Percentiles rank a stretch among this genome's conserved stretches.
phyloP scores from a whole-genome alignment of 2,329 filamentous ascomycete genomes.

The Penicillium sp. region DNA sequence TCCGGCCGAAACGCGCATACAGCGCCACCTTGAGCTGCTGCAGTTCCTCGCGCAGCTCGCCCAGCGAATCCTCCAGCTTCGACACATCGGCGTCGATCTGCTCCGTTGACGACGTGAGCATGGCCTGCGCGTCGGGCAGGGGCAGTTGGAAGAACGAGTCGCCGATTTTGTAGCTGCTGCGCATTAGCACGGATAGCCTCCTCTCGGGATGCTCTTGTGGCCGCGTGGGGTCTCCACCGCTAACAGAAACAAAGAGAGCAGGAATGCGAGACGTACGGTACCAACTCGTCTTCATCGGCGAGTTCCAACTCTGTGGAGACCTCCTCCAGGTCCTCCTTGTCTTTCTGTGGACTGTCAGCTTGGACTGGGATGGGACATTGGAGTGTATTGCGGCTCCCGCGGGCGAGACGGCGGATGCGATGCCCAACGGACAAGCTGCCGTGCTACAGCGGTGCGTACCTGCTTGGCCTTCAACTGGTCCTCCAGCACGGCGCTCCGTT shows the following conservation, averaged over 20 bases:
- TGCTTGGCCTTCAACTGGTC: conserved; percentile 77
- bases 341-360: conserved; percentile 64
- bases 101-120: conserved; percentile 69
- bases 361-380: background rate
- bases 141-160: conserved; percentile 90
- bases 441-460: too few species aligned
- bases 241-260: too few species aligned
- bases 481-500: conserved; percentile 73
- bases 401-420: too few species aligned
- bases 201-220: too few species aligned
- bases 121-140: conserved; percentile 78
- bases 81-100: conserved; percentile 74
- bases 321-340: conserved; percentile 97
- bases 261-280: conserved; percentile 64
- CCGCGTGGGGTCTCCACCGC: too few species aligned
- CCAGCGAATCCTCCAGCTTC: conserved; percentile 72
- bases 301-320: conserved; percentile 87
- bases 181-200: too few species aligned
- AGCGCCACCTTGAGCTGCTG: conserved; percentile 82
- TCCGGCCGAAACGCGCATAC: conserved; percentile 91
- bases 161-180: conserved; percentile 86
- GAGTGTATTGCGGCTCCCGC: too few species aligned
- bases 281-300: conserved; percentile 87
- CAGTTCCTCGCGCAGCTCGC: conserved; percentile 79
- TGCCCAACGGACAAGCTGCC: too few species aligned